Base-by-base conservation (phyloP, 139 green algal genomes). In the Ulvella scutata region DNA sequence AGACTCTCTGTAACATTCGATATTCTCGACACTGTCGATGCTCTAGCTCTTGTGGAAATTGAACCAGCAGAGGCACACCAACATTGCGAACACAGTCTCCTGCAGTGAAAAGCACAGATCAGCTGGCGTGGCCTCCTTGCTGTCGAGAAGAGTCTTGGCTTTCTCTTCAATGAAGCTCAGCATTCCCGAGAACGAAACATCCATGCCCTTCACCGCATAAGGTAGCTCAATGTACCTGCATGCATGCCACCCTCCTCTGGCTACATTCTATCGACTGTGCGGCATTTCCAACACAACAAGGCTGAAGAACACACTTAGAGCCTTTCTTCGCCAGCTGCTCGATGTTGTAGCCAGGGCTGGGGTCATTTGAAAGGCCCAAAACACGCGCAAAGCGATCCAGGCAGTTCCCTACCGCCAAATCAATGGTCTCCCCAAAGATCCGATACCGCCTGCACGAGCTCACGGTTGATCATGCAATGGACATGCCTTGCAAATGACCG, bases 391-490 rank as follows among this genome's bases (percentile, higher is more conserved):
- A 96, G 72, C 88, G 79, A 81, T 97, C 92, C 36, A 97, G 80
- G 74, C 84, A 92, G 80, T 97, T 97, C 26, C 92, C 92, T 6
- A 97, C 89, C 3, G 92, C 92, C 21, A 97, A 91, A 79, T 97
- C 92, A 35, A 97, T 96, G 3, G 92, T 97, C 82, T 97, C 92
- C 3, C 92, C 92, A 80, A 97, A 97, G 29, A 97, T 97, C 29
- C 87, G 81, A 77, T 97, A 97, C 43, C 85, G 76, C 10, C 80
- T 82, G 29, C 91, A 80, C 1, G 90, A 82, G 79, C 94, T 96
- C n/a, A n/a, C n/a, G n/a, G n/a, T n/a, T n/a, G n/a, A n/a, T n/a
- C n/a, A n/a, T n/a, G n/a, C n/a, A n/a, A n/a, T n/a, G n/a, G n/a
- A n/a, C n/a, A n/a, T n/a, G n/a, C n/a, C n/a, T n/a, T n/a, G n/a